Base-by-base conservation (phyloP, 2,329 filamentous ascomycete genomes). In the Colletotrichum theobromicola region DNA sequence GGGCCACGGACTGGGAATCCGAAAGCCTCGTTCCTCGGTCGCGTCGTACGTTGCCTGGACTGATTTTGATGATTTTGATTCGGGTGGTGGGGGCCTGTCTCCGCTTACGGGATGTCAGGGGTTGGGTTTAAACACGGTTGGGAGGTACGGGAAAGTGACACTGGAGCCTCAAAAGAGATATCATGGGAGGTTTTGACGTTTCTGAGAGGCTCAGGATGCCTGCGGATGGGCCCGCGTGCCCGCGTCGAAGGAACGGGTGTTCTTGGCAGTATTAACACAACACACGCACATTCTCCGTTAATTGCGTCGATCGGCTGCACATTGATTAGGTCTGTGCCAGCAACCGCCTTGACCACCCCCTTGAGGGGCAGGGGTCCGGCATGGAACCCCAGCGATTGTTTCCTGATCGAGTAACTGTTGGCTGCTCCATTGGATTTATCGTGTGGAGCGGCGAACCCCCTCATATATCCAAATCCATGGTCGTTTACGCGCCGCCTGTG, bases 321-420 rank as follows among this genome's bases (percentile, higher is more conserved):
- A 46, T 73, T 70, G 53, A 73, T 70, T 73, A 64, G 28, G 58
- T 64, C 58, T 64, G 70, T 70, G 70, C 70, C 65, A 60, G 46
- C n/a, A 70, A 64, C 46, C 50, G 46, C 66, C 62, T 24, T 35
- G 63, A 28, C 35, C 28, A 67, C 21, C 13, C 66, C 46, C 60
- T 35, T 35, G 50, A 12, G 13, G 5, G 15, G 24, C 66, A 63
- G 37, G 60, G 66, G 26, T 65, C 26, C 7, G 42, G 34, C 58
- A 53, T 37, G 46, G 60, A 62, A 64, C 32, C n/a, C 26, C 60
- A 70, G 30, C 71, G 34, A 70, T 72, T 53, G 60, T 35, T 73
- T 42, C 66, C 67, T 32, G 16, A 70, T 70, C 28, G 32, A 55
- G 66, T 32, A 61, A 64, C 34, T 57, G 67, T 70, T 70, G 71